Conservation (phyloP, 208 protist genomes). For the Crithidia expoeki region DNA sequence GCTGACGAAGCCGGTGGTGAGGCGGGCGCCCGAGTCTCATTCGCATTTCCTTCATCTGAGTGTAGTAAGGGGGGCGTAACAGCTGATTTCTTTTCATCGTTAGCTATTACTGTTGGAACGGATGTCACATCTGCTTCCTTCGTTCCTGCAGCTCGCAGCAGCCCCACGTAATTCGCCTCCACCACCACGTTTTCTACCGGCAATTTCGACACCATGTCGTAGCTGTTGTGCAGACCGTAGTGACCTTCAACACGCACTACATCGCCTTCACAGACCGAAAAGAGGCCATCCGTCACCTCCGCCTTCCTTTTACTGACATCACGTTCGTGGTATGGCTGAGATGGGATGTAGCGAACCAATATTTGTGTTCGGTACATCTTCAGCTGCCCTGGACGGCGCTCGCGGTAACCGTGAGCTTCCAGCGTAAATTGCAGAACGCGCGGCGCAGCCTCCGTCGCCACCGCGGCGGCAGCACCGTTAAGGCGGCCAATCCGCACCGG, state of each 20-base stretch:
- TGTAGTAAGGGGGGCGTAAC: no score
- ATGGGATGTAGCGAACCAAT: constrained; percentile 47
- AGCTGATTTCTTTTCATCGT: no score
- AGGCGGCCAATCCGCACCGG: constrained; percentile 33
- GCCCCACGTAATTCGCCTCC: constrained; percentile 62
- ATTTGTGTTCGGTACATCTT: constrained; percentile 60
- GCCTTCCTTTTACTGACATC: background rate
- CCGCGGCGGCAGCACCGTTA: constrained; percentile 14
- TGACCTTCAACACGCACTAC: constrained; percentile 62
- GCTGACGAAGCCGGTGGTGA: background rate
- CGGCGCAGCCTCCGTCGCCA: background rate
- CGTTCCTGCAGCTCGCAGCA: constrained; percentile 31
- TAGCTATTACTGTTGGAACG: background rate
- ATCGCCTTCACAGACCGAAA: constrained; percentile 54
- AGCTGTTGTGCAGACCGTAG: constrained; percentile 71
- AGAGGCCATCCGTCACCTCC: background rate
- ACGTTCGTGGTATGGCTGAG: constrained; percentile 23
- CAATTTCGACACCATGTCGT: constrained; percentile 78
- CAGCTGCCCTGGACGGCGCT: constrained; percentile 57
- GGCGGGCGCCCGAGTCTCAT: background rate
- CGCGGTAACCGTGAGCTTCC: constrained; percentile 53
- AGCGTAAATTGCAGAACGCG: constrained; percentile 68
- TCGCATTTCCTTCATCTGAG: background rate
- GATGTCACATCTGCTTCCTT: background rate
- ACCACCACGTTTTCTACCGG: constrained; percentile 70